Base-by-base conservation (phyloP, 129 eudicot species). In the Mikania micrantha region DNA sequence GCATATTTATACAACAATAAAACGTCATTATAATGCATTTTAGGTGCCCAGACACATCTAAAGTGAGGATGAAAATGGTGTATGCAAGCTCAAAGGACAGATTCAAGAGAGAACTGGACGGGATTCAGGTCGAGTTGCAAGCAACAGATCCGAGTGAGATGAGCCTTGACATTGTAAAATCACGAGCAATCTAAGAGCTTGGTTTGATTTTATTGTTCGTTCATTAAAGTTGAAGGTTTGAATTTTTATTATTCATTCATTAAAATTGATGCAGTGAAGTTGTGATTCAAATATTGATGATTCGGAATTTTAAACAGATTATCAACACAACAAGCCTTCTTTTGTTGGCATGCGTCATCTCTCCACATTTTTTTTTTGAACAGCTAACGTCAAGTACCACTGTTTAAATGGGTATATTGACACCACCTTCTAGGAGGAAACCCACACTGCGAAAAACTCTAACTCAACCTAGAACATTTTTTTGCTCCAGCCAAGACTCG, bases 111-210 rank as follows among this genome's bases (percentile, higher is more conserved):
- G 97, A 90, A 82, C 49, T 90, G 72, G 97, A 90, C 36, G 97
- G 97, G 21, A 90, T 90, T 58, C 97, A 90, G 74, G 85, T 90
- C 31, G 97, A 90, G 58, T 79, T 90, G 79, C 97, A 90, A 72
- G 97, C 97, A 29, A 86, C 95, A 2, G 97, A 90, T 65, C 95
- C 97, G 2, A 90, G 95, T 54, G 97, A 90, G 79, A 90, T 90
- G 97, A 90, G 95, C 76, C 40, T 90, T 27, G 95, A 90, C 80
- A 87, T 87, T 66, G 72, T 90, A 73, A 90, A 90, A 77, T 67
- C 82, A 9, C 92, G 97, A 25, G 97, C 97, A 24, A 22, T 75
- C 29, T 25, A 34, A 59, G 58, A 29, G 40, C 44, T 52, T 63
- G 72, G 61, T 64, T 63, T 70, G 34, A 40, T 24, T 11, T 53